A percentile compares a stretch with the other conserved stretches of the same genome.
Evolutionary conservation across 2,329 filamentous ascomycete genomes (phyloP).

Genomic region (Reticulascus tulasneorum): DNA sequence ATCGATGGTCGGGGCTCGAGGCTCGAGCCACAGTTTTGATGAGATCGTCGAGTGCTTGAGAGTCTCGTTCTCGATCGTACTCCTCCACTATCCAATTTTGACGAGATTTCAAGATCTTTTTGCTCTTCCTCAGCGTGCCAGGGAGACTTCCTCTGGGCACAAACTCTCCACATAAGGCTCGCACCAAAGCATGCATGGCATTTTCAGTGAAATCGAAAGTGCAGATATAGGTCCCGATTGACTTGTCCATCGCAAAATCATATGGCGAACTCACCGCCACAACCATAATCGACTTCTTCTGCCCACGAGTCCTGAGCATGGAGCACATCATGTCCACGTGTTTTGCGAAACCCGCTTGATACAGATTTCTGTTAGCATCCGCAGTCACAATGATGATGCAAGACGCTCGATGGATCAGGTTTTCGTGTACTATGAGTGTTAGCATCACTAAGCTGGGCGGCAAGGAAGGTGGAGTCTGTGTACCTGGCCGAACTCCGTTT

Average conservation of each 20-base stretch:
- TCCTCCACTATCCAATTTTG: slow-evolving; percentile 93
- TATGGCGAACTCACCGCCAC: slow-evolving; percentile 94
- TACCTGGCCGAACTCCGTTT: slow-evolving; percentile 77
- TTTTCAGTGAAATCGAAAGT: slow-evolving; percentile 96
- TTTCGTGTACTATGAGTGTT: slow-evolving; percentile 67
- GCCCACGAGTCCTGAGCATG: slow-evolving; percentile 69
- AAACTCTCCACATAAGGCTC: slow-evolving; percentile 76
- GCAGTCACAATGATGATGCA: slow-evolving; percentile 89
- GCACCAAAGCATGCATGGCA: slow-evolving; percentile 78
- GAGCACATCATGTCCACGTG: slow-evolving; percentile 95
- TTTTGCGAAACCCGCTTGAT: slow-evolving; percentile 92
- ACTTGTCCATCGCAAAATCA: slow-evolving; percentile 90
- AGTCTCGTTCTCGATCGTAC: slow-evolving; percentile 77
- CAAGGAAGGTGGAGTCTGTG: slow-evolving; percentile 8
- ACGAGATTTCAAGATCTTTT: slow-evolving; percentile 81
- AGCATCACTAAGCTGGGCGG: slow-evolving; percentile 5
- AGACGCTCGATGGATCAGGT: slow-evolving; percentile 81
- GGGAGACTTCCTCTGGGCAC: slow-evolving; percentile 56
- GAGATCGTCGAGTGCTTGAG: slow-evolving; percentile 68
- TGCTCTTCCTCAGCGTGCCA: slow-evolving; percentile 78
- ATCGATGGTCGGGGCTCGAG: slow-evolving; percentile 62
- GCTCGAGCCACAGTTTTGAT: slow-evolving; percentile 66
- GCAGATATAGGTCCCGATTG: slow-evolving; percentile 88
- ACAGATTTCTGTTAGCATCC: slow-evolving; percentile 89
- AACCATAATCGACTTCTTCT: slow-evolving; percentile 86